A percentile compares a stretch with the other conserved stretches of the same genome.
Conservation (phyloP, 139 green algal species). For the Haematococcus lacustris region DNA sequence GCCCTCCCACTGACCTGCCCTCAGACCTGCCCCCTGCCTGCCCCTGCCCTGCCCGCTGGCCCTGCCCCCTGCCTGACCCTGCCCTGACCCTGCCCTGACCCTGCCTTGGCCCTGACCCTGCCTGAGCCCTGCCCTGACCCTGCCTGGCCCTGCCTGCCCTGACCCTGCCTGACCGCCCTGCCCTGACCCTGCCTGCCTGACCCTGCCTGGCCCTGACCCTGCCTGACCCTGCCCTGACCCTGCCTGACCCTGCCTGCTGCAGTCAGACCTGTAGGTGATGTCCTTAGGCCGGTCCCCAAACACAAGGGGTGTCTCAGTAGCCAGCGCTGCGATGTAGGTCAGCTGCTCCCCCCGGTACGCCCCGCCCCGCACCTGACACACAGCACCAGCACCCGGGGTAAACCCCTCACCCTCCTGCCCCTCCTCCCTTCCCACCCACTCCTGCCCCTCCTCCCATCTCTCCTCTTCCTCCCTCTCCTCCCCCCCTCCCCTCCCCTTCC, state of each 20-base stretch:
- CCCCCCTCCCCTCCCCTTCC: too few species aligned
- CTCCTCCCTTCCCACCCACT: too few species aligned
- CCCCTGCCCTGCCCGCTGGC: neutral
- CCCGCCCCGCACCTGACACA: conserved; percentile 10
- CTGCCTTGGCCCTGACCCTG: neutral
- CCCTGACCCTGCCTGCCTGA: neutral
- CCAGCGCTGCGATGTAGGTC: conserved; percentile 66
- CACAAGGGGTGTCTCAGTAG: conserved; percentile 44
- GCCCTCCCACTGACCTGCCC: neutral
- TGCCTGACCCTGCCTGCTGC: neutral
- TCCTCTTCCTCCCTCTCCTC: too few species aligned
- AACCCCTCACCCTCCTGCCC: too few species aligned
- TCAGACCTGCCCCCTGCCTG: too few species aligned
- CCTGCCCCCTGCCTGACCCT: neutral
- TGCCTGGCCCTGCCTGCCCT: neutral
- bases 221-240: neutral
- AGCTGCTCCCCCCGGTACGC: conserved; percentile 66
- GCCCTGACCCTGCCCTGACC: neutral
- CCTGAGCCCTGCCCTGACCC: too few species aligned
- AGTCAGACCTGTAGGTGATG: conserved; percentile 54
- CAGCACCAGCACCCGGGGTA: too few species aligned
- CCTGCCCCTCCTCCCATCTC: too few species aligned
- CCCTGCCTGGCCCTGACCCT: neutral
- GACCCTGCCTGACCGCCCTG: neutral
- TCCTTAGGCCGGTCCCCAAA: conserved; percentile 72